Percentiles rank a stretch among this genome's conserved stretches.
phyloP scores from a whole-genome alignment of 2,329 filamentous ascomycete genomes.

The Curvularia sp. region DNA sequence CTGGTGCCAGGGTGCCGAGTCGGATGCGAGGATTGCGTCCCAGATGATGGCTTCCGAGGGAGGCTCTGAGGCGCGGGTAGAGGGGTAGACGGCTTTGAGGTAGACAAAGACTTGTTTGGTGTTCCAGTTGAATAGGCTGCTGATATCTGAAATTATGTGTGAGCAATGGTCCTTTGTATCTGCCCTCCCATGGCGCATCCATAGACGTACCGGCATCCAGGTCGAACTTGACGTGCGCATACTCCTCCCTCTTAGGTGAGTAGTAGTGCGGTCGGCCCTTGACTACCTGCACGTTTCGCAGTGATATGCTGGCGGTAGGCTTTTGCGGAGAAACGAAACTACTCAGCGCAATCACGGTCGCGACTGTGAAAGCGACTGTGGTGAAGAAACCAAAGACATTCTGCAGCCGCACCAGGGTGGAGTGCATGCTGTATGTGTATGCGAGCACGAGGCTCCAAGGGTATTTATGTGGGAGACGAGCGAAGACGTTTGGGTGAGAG shows the following conservation, averaged over 20 bases:
- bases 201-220: slow-evolving; percentile 71
- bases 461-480: slow-evolving; percentile 2
- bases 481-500: slow-evolving; percentile 1
- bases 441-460: slow-evolving; percentile 6
- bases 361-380: slow-evolving; percentile 84
- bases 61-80: slow-evolving; percentile 53
- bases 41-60: slow-evolving; percentile 81
- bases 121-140: slow-evolving; percentile 97
- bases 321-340: slow-evolving; percentile 74
- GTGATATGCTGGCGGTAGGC: slow-evolving; percentile 68
- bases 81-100: slow-evolving; percentile 78
- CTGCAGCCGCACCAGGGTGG: slow-evolving; percentile 81
- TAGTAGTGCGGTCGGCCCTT: slow-evolving; percentile 97
- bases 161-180: neutral
- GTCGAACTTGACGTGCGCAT: slow-evolving; percentile 92
- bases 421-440: slow-evolving; percentile 71
- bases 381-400: slow-evolving; percentile 99
- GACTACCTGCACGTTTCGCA: slow-evolving; percentile 84
- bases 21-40: slow-evolving; percentile 89
- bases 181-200: neutral
- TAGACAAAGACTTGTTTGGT: slow-evolving; percentile 98
- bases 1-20: slow-evolving; percentile 63
- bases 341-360: slow-evolving; percentile 78
- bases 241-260: slow-evolving; percentile 89
- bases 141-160: slow-evolving; percentile 67